Base-by-base conservation (phyloP, 805 yeast species). In the Deakozyma indianensis region DNA sequence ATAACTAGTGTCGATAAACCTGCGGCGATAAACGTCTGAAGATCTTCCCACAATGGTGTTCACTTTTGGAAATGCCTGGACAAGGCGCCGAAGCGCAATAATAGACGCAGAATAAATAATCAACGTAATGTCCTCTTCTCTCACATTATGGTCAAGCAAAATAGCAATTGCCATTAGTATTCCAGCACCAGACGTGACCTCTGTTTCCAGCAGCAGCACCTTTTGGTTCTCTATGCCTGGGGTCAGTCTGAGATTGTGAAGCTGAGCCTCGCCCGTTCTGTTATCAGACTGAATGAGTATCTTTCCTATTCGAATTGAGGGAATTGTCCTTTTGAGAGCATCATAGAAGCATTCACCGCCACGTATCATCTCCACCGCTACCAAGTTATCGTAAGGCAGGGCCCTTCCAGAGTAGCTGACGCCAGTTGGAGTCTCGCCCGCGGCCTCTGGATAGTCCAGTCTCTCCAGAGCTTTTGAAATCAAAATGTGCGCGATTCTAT, bases 91-190 rank as follows among this genome's bases (percentile, higher is more conserved):
- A 3, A 85, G 61, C 2, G 95, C 96, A 29, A 77, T 68, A 52
- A 82, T 92, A 0, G 94, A 77, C n/a, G 86, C 83, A 44, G 81
- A 60, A 56, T 83, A 83, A 3, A 80, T 66, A 11, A 86, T 77
- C 45, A 87, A 68, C 1, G 79, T 72, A 21, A 92, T 81, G 51
- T 82, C 73, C 24, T 69, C 64, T 43, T 74, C 71, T 5, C 60
- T 53, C 21, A 85, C 80, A 4, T 80, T 82, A 58, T 90, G 94
- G 57, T 90, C 97, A 15, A 83, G 53, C 43, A 90, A 65, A 2
- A 90, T 87, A 54, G 86, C 92, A 41, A 85, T 75, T 0, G 96
- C 95, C 97, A 90, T 92, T 40, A 86, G 82, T 1, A 88, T 80
- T 0, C 95, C 95, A 0, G 96, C 94, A 1, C 97, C 98, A 24